phyloP scores from a whole-genome alignment of 2,329 filamentous ascomycete genomes.

The Fusarium sp. region DNA sequence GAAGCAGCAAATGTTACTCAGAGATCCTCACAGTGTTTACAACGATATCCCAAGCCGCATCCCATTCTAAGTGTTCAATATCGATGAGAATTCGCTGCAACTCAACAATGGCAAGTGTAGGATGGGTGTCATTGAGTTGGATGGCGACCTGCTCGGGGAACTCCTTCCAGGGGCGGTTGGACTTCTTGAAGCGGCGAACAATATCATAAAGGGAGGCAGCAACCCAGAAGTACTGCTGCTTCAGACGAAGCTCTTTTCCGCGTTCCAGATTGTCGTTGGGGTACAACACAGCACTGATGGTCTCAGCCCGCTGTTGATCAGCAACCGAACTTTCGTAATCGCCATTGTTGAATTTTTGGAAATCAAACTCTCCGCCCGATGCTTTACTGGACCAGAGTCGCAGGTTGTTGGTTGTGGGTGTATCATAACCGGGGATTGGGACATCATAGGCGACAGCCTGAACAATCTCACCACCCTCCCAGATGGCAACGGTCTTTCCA shows the following conservation, averaged over 20 bases:
- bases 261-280: constrained; percentile 97
- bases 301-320: constrained; percentile 99
- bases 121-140: constrained; percentile 98
- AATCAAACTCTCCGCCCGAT: constrained; percentile 97
- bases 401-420: constrained; percentile 93
- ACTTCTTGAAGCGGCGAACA: constrained; percentile 97
- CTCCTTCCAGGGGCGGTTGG: constrained; percentile 88
- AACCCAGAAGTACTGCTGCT: constrained; percentile 99
- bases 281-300: constrained; percentile 96
- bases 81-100: constrained; percentile 93
- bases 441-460: constrained; percentile 95
- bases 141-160: constrained; percentile 97
- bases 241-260: constrained; percentile 95
- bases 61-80: constrained; percentile 91
- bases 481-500: constrained; percentile 80
- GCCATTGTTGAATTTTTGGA: constrained; percentile 98
- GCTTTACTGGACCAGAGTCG: constrained; percentile 98
- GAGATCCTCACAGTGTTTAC: constrained; percentile 69
- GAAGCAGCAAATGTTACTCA: background rate
- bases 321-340: constrained; percentile 98
- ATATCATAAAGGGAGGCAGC: constrained; percentile 97
- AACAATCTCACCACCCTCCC: constrained; percentile 95
- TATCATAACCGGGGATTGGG: constrained; percentile 89
- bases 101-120: constrained; percentile 95
- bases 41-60: constrained; percentile 89